phyloP scores from a whole-genome alignment of 345 rosid genomes.

The Aurinia saxatilis region DNA sequence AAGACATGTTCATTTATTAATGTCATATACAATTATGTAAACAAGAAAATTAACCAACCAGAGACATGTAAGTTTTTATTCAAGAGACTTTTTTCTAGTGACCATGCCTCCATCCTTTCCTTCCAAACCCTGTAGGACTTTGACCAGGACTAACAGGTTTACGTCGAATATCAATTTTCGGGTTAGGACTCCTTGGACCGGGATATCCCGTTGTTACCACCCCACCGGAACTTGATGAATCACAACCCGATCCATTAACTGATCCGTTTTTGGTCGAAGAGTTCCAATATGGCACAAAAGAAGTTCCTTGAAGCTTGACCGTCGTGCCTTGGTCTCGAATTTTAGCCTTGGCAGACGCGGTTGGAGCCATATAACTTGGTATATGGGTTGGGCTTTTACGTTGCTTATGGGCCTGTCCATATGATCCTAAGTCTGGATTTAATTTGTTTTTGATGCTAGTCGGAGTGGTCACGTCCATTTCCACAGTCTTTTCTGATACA shows the following conservation, averaged over 20 bases:
- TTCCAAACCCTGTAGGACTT: slow-evolving; percentile 30
- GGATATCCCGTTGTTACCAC: slow-evolving; percentile 33
- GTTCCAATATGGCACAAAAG: slow-evolving; percentile 59
- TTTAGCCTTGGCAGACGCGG: slow-evolving; percentile 89
- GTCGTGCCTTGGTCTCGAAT: slow-evolving; percentile 38
- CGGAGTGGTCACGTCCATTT: slow-evolving; percentile 53
- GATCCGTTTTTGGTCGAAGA: slow-evolving; percentile 54
- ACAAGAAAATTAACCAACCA: not conserved
- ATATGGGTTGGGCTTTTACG: slow-evolving; percentile 27
- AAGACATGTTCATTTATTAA: not conserved
- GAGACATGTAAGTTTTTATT: slow-evolving; percentile 13
- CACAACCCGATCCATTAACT: slow-evolving; percentile 40
- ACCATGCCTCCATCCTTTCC: slow-evolving; percentile 51
- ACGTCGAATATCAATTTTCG: slow-evolving; percentile 24
- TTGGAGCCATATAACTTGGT: slow-evolving; percentile 90
- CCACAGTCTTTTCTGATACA: slow-evolving; percentile 79
- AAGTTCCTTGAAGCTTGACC: slow-evolving; percentile 33
- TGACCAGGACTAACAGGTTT: slow-evolving; percentile 38
- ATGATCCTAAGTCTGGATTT: slow-evolving; percentile 25
- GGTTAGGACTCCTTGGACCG: slow-evolving; percentile 59
- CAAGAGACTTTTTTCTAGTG: slow-evolving; percentile 8
- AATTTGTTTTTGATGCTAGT: slow-evolving; percentile 19
- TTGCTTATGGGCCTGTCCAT: slow-evolving; percentile 30
- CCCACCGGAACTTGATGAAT: slow-evolving; percentile 71
- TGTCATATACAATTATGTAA: slow-evolving; percentile 21